These are phyloP conservation scores for Suillus discolor DNA, from an alignment of 768 basidiomycete species.

Conservation along the genomic window DNA sequence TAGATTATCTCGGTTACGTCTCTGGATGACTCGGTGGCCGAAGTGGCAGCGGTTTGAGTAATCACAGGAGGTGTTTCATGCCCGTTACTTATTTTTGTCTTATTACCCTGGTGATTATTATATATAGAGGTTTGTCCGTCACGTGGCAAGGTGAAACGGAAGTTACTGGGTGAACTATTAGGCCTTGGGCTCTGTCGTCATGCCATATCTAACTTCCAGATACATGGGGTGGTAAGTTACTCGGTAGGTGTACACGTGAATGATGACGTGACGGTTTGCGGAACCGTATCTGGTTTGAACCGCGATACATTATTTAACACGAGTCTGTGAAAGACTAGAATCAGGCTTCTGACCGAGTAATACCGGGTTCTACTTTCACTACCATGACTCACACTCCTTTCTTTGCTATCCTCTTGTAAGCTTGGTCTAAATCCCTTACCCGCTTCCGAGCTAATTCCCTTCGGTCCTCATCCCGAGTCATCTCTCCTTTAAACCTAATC, in stretches of 20 bases:
- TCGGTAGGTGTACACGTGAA: no score
- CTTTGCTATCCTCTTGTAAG: background rate
- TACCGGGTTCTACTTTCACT: background rate
- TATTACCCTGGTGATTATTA: no score
- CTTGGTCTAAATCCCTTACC: background rate
- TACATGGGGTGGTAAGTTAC: no score
- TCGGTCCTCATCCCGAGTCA: background rate
- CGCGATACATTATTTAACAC: no score
- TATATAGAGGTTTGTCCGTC: background rate
- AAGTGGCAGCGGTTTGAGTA: background rate
- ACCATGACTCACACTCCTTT: background rate
- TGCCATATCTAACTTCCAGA: no score
- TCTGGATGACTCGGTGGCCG: background rate
- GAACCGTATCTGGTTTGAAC: background rate
- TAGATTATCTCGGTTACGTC: conserved; percentile 51
- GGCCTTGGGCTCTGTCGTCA: no score
- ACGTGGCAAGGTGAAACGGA: background rate
- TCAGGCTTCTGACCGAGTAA: background rate
- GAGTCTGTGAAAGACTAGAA: background rate
- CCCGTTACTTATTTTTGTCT: no score
- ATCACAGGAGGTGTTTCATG: background rate
- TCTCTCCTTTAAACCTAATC: background rate
- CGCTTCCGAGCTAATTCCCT: background rate
- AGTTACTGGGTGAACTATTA: no score
- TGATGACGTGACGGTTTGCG: background rate